Conservation (phyloP, 1,284 basidiomycete genomes). For the Puccinia novopanici region DNA sequence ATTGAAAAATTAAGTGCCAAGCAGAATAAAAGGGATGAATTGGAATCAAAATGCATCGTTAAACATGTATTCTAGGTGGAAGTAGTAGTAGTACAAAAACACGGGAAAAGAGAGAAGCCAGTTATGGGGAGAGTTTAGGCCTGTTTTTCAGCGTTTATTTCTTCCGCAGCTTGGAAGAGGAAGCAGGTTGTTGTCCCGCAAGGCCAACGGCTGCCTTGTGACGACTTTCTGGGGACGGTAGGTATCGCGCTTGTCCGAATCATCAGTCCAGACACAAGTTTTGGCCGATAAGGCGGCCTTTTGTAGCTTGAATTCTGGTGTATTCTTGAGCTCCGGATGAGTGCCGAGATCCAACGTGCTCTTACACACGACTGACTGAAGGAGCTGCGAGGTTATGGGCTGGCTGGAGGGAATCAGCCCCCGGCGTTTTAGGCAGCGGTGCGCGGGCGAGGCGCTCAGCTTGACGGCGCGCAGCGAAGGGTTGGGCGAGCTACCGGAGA, state of each 20-base stretch:
- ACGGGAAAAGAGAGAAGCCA: neutral
- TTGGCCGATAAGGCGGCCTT: neutral
- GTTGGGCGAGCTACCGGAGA: conserved; percentile 7
- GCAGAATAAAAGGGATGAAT: neutral
- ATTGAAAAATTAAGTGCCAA: neutral
- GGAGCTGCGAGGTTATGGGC: conserved; percentile 24
- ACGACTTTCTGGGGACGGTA: neutral
- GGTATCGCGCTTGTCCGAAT: neutral
- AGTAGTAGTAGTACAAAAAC: neutral
- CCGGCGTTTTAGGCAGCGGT: conserved; percentile 16
- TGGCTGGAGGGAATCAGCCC: conserved; percentile 27
- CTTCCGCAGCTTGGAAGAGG: conserved; percentile 1
- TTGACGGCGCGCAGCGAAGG: conserved; percentile 26
- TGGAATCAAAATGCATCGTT: neutral
- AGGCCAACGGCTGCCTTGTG: neutral
- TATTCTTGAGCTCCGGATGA: neutral
- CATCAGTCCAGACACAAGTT: neutral
- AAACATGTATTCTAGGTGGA: neutral
- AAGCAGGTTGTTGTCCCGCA: neutral
- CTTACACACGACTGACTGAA: conserved; percentile 31
- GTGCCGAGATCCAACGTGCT: neutral
- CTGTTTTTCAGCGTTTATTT: neutral
- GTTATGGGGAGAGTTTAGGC: neutral
- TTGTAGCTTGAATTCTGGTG: neutral
- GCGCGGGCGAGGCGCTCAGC: conserved; percentile 14